phyloP scores from a whole-genome alignment of 345 rosid genomes.

The Lagerstroemia speciosa region DNA sequence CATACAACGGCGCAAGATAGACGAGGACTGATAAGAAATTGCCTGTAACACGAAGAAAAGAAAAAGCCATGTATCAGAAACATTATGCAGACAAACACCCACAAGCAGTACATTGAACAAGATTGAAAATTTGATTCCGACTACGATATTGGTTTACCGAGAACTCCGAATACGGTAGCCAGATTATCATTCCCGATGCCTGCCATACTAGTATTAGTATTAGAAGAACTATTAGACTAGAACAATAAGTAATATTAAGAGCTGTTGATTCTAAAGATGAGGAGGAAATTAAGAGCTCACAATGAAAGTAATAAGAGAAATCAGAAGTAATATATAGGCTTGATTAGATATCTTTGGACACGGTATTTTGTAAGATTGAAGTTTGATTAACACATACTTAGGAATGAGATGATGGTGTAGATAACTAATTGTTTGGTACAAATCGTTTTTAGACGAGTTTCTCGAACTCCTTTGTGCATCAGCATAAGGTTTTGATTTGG shows the following conservation, averaged over 20 bases:
- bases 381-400: not conserved
- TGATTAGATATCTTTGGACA: not conserved
- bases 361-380: not conserved
- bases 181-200: not conserved
- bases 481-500: not conserved
- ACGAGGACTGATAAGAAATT: slow-evolving; percentile 4
- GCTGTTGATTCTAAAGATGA: not conserved
- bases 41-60: slow-evolving; percentile 3
- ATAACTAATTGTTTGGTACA: not conserved
- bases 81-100: not conserved
- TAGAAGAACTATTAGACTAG: too few relatives aligned
- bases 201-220: not conserved
- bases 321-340: not conserved
- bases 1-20: slow-evolving; percentile 6
- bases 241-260: not conserved
- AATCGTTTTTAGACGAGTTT: not conserved
- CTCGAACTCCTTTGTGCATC: not conserved
- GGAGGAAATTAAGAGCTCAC: not conserved
- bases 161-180: not conserved
- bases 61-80: not conserved
- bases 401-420: not conserved
- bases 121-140: not conserved
- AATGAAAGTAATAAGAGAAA: not conserved
- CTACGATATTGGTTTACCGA: not conserved
- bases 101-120: not conserved